Base-by-base conservation (phyloP, 208 protist species). In the Crithidia fasciculata region DNA sequence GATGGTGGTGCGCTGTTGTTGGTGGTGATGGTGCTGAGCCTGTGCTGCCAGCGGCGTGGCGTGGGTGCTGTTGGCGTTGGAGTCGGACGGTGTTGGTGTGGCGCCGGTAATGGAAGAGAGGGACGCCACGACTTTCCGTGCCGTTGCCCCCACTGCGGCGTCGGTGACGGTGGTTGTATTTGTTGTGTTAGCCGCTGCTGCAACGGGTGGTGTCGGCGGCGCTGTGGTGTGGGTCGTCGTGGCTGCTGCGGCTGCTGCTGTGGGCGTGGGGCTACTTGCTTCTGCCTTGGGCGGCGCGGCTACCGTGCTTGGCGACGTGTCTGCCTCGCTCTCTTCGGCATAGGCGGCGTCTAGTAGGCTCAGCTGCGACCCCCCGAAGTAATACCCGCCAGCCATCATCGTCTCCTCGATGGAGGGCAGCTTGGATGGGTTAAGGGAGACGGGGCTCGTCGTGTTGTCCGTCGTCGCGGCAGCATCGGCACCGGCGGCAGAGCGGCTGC, bases 361-460 rank as follows among this genome's bases (percentile, higher is more conserved):
- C 6, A 55, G 49, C 15, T 45, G 3, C 6, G 62, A n/a, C n/a
- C 40, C 15, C 39, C 8, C 40, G n/a, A 69, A 49, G 64, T 57
- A 69, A 47, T 69, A 69, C 10, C 64, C 64, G n/a, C 64, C 64
- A 12, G 9, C 52, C 52, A 69, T 69, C 52, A 69, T 47, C 19
- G 64, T 41, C 16, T 47, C 64, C 4, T 18, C 8, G 9, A 69
- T 69, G 40, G 62, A 68, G 49, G 62, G 18, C 3, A 45, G 44
- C 4, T 55, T 49, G 4, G 16, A 4, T 4, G 62, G 8, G 62
- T n/a, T 50, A 28, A 6, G 62, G 40, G 40, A 18, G 39, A 36
- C 12, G 10, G 57, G 18, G 39, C 57, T 62, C 16, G 19, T 9
- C 16, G 8, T 37, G 8, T 37, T 16, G 54, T 12, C 8, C 6